These are phyloP conservation scores for Potentilla sterilis DNA, from an alignment of 306 rosid genomes.

Conservation along the genomic window DNA sequence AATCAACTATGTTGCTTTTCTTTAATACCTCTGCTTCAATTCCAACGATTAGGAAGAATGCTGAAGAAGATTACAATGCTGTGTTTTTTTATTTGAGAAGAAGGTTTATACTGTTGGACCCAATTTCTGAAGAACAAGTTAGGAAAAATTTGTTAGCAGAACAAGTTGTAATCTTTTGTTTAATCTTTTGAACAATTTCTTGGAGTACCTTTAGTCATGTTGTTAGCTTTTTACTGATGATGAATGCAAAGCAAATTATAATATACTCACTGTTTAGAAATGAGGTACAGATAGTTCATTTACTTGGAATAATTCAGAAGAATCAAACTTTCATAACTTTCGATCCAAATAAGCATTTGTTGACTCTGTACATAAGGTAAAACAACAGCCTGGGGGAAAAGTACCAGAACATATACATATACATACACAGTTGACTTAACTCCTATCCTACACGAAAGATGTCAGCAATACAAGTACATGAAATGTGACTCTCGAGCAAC, in stretches of 20 bases:
- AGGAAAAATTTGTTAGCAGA: no score
- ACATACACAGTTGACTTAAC: not conserved
- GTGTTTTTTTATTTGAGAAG: not conserved
- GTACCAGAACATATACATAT: not conserved
- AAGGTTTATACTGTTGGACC: not conserved
- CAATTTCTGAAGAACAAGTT: not conserved
- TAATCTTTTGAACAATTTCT: no score
- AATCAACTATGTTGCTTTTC: slow-evolving; percentile 37
- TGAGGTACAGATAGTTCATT: not conserved
- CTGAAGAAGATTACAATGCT: not conserved
- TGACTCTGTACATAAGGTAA: slow-evolving; percentile 7
- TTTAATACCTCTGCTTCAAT: not conserved
- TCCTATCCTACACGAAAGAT: not conserved
- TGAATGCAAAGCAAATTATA: not conserved
- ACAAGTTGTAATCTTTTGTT: not conserved
- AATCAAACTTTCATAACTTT: not conserved
- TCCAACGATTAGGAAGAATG: not conserved
- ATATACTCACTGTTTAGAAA: not conserved
- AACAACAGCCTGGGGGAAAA: not conserved
- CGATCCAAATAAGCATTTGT: not conserved
- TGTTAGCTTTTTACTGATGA: not conserved
- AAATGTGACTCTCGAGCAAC: not conserved
- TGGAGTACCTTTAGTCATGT: not conserved
- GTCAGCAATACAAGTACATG: not conserved
- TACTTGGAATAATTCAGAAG: not conserved